Evolutionary conservation across 306 rosid species (phyloP), one percentile per base, ranked within the genome.

Genomic region (Medicago ruthenica): DNA sequence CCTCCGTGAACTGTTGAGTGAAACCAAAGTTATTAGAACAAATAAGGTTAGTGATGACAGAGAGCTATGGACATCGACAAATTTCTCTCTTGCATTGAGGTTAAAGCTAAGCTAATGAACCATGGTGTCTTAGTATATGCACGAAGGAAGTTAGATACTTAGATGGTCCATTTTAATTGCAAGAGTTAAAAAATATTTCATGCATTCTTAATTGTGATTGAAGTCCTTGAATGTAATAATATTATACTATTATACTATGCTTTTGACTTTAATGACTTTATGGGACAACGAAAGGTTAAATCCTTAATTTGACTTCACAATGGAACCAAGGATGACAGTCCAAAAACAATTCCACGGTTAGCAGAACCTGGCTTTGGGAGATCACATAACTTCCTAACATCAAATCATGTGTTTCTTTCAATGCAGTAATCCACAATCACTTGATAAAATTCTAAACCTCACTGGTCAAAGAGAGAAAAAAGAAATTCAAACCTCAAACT

Each of bases 1-100:
- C 82, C 99, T 87, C 73, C 99, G 85, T 10, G 99, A 96, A 76
- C 99, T 96, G 90, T 85, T 65, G 17, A 75, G 70, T 74, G 76
- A 79, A 65, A 41, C 80, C 44, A 70, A 78, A 63, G 60, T 67
- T 24, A 67, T 42, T 45, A 70, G 51, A 70, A 73, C 37, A 58
- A 58, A 39, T n/a, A 75, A 57, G 62, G 61, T 77, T 17, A 27
- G 54, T 34, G 58, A n/a, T 18, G 69, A 71, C 62, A 76, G 69
- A 58, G 71, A 54, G 71, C 36, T 80, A n/a, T 70, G 42, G 51
- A 78, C 40, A 39, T 20, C 14, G 51, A 57, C 15, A 63, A 55
- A 74, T 27, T 45, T 7, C 36, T 27, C 72, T 47, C 48, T 71
- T 40, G 36, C 54, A 63, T 27, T 31, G 18, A 44, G 36, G 48